Conservation (phyloP, 164 flowering plant species). For the Santalum album region DNA sequence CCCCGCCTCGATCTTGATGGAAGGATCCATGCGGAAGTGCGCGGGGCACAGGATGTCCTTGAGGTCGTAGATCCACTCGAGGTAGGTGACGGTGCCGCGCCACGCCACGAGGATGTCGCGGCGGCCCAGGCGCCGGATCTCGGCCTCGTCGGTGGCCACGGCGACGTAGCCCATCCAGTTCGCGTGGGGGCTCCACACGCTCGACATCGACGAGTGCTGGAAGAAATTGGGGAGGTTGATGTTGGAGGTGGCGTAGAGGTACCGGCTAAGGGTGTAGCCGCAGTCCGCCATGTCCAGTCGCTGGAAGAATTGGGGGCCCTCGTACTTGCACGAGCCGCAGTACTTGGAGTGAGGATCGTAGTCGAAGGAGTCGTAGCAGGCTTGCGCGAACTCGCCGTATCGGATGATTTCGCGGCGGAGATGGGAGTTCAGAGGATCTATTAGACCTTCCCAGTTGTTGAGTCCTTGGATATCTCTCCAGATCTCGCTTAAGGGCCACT, state of each 20-base stretch:
- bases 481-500: slow-evolving; percentile 21
- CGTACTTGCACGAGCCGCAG: slow-evolving; percentile 64
- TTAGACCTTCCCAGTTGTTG: slow-evolving; percentile 49
- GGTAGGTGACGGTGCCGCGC: slow-evolving; percentile 79
- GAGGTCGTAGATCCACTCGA: slow-evolving; percentile 75
- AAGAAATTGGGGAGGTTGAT: slow-evolving; percentile 75
- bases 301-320: slow-evolving; percentile 40
- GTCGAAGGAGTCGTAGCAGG: slow-evolving; percentile 80
- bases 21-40: slow-evolving; percentile 33
- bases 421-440: slow-evolving; percentile 53
- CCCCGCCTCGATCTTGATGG: slow-evolving; percentile 56
- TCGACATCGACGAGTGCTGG: slow-evolving; percentile 35
- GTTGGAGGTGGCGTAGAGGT: slow-evolving; percentile 70
- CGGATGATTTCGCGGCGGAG: slow-evolving; percentile 61
- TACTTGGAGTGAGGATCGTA: slow-evolving; percentile 65
- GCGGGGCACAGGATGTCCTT: slow-evolving; percentile 57
- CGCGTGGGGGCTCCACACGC: slow-evolving; percentile 66
- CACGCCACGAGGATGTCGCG: slow-evolving; percentile 65
- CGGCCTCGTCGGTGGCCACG: slow-evolving; percentile 41
- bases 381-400: slow-evolving; percentile 68
- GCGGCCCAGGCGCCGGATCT: slow-evolving; percentile 48
- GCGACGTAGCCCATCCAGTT: slow-evolving; percentile 93
- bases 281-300: slow-evolving; percentile 31
- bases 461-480: slow-evolving; percentile 64
- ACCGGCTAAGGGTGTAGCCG: slow-evolving; percentile 43